These are phyloP conservation scores for Coffea humblotiana DNA, from an alignment of 305 asterid genomes.

Conservation along the genomic window DNA sequence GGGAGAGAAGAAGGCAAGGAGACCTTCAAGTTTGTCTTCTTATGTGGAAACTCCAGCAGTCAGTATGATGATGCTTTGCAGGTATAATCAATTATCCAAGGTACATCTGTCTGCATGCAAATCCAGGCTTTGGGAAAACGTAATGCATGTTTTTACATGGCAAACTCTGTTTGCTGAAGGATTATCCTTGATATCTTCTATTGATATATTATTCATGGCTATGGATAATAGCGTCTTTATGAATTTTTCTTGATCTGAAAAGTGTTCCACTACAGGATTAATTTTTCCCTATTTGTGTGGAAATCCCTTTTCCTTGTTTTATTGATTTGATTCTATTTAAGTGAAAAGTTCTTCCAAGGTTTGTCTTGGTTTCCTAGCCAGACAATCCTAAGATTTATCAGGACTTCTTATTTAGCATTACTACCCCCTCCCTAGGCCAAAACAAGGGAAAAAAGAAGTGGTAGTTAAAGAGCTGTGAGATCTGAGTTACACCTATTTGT, in stretches of 20 bases:
- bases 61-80: slow-evolving; percentile 71
- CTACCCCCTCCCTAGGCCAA: neutral
- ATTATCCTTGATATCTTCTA: neutral
- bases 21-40: slow-evolving; percentile 67
- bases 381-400: neutral
- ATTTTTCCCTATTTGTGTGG: neutral
- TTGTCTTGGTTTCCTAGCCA: neutral
- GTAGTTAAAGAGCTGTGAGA: slow-evolving; percentile 9
- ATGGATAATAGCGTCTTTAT: neutral
- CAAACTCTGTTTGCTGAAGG: neutral
- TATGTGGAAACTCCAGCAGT: slow-evolving; percentile 81
- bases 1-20: slow-evolving; percentile 48
- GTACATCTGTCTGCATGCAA: neutral
- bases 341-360: neutral
- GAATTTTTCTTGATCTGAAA: neutral
- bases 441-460: neutral
- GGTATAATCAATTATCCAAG: slow-evolving; percentile 42
- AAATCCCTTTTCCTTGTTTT: neutral
- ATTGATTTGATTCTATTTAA: neutral
- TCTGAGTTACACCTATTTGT: slow-evolving; percentile 20
- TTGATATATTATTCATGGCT: neutral
- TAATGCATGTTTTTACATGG: neutral
- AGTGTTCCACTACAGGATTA: neutral
- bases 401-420: neutral
- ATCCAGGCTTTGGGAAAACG: neutral